A percentile compares a stretch with the other conserved stretches of the same genome.
Evolutionary conservation across 169 alveolate species (phyloP).

Genomic region (Plasmodium berghei): DNA sequence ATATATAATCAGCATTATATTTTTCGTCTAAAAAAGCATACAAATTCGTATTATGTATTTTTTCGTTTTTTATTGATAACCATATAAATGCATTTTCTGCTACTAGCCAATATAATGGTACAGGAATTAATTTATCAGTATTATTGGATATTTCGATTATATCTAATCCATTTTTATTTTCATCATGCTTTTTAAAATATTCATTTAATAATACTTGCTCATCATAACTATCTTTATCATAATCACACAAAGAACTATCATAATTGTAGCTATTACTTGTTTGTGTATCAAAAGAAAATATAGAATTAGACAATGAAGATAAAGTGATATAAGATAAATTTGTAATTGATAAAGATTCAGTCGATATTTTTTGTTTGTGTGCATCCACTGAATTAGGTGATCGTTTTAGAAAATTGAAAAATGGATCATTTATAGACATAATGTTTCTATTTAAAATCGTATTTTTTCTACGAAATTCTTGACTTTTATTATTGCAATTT

Average conservation of each 20-base stretch:
- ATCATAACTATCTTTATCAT: constrained; percentile 48
- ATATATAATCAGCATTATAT: constrained; percentile 59
- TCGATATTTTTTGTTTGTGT: neutral
- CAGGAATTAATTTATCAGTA: constrained; percentile 61
- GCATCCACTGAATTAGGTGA: constrained; percentile 3
- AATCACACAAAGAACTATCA: constrained; percentile 55
- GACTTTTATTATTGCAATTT: neutral
- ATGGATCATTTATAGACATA: constrained; percentile 65
- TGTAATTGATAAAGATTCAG: constrained; percentile 6
- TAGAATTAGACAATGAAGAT: constrained; percentile 47
- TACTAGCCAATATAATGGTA: constrained; percentile 72
- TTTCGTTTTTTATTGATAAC: constrained; percentile 68
- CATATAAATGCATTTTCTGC: constrained; percentile 73
- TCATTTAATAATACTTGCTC: constrained; percentile 64
- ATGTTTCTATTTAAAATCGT: constrained; percentile 35
- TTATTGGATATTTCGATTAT: constrained; percentile 47
- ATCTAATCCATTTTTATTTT: constrained; percentile 13
- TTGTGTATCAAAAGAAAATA: constrained; percentile 32
- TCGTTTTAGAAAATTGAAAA: constrained; percentile 44
- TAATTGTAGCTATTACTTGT: constrained; percentile 34
- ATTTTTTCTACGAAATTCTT: neutral
- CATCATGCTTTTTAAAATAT: constrained; percentile 54
- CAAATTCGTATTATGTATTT: constrained; percentile 36
- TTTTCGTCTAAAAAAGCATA: constrained; percentile 48
- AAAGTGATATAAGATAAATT: constrained; percentile 44